Evolutionary conservation across 805 yeast genomes (phyloP).

Genomic region (Metschnikowia bowlesiae): DNA sequence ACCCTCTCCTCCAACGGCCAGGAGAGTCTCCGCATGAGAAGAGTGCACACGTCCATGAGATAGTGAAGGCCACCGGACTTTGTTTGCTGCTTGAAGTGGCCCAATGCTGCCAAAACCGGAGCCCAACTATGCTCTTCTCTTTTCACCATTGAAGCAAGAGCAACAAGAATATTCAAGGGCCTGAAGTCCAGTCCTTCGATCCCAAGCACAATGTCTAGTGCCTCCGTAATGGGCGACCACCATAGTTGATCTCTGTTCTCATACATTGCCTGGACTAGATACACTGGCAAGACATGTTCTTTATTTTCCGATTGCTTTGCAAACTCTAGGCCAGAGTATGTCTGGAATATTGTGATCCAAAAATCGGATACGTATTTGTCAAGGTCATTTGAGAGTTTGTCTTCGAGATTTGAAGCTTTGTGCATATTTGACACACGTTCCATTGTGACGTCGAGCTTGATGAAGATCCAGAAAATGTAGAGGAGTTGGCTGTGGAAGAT

Average conservation of each 20-base stretch:
- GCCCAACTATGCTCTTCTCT: slow-evolving; percentile 20
- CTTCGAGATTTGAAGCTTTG: neutral
- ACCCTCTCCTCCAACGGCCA: slow-evolving; percentile 36
- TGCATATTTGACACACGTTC: neutral
- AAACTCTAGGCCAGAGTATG: slow-evolving; percentile 15
- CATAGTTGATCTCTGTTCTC: slow-evolving; percentile 13
- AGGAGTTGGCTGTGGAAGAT: slow-evolving; percentile 12
- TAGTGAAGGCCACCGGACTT: slow-evolving; percentile 20
- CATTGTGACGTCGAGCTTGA: slow-evolving; percentile 6
- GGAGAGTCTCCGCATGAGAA: slow-evolving; percentile 20
- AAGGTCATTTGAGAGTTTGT: neutral
- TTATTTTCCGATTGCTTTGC: slow-evolving; percentile 2
- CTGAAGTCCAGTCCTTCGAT: neutral
- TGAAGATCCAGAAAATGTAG: slow-evolving; percentile 9
- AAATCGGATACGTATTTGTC: slow-evolving; percentile 11
- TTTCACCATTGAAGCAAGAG: slow-evolving; percentile 16
- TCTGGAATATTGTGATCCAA: slow-evolving; percentile 21
- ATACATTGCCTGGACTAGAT: slow-evolving; percentile 17
- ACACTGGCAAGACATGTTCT: slow-evolving; percentile 18
- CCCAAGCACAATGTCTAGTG: slow-evolving; percentile 13
- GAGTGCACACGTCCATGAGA: slow-evolving; percentile 27
- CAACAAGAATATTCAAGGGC: neutral
- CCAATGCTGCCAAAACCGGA: slow-evolving; percentile 21
- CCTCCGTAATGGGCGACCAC: slow-evolving; percentile 26
- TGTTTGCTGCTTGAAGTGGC: slow-evolving; percentile 9